Base-by-base conservation (phyloP, 768 basidiomycete genomes). In the Calocera cornea region DNA sequence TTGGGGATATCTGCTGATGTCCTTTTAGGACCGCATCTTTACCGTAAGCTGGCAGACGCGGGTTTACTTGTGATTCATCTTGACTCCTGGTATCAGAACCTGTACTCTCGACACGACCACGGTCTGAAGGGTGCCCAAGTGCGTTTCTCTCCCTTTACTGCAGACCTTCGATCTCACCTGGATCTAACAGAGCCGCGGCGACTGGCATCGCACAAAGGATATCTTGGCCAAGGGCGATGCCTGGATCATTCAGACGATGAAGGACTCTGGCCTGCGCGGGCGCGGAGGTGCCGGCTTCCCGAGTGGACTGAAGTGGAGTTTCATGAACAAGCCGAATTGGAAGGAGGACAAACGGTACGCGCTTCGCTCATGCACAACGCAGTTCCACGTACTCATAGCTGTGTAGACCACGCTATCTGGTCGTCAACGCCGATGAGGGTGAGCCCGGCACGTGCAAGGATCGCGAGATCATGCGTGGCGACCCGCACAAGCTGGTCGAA, bases 251-350 rank as follows among this genome's bases (percentile, higher is more conserved):
- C 87, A 97, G 75, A 87, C 86, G 49, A 90, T 98, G 74, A 98
- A 99, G 77, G 92, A 92, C 73, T 97, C 93, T 24, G 95, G 95
- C 54, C 83, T 98, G 38, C 86, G 95, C 74, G 95, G 95, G 14
- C 87, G 95, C 66, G 95, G 95, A 65, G 95, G 95, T 65, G 95
- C 95, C 44, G 95, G 95, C 33, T 99, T 99, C 75, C 95, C 95
- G 0, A 90, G 88, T 71, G 95, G 95, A 27, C 81, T 98, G 72
- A 97, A 98, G 76, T 97, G 95, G 95, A 90, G 88, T 73, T 94
- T 93, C 76, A 95, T 98, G 95, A 98, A 99, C 83, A 99, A 98
- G 79, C 95, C 94, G n/a, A 87, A 87, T 31, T 97, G 95, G 95
- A 86, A 98, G 80, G 88, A 90, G 75, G 95, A 97, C 74, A 86